Percentiles rank a stretch among this genome's conserved stretches.
phyloP scores from a whole-genome alignment of 2,329 filamentous ascomycete genomes.

The Fonsecaea nubica region DNA sequence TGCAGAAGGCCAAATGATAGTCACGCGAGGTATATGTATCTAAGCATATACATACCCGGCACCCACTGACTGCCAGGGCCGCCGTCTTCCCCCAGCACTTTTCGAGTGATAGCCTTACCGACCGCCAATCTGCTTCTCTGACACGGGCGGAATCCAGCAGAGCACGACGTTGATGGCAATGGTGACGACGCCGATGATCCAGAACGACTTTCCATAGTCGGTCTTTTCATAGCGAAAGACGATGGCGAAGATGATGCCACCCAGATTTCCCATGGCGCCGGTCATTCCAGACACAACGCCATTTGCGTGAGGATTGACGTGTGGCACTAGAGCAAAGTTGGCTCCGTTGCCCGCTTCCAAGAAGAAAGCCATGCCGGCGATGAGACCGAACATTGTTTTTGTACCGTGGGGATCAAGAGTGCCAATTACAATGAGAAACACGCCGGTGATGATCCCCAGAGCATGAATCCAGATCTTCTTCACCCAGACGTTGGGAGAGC shows the following conservation, averaged over 20 bases:
- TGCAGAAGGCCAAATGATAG: background rate
- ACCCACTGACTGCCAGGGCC: too few species aligned
- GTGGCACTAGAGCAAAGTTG: constrained; percentile 85
- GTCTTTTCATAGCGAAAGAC: constrained; percentile 77
- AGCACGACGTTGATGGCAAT: constrained; percentile 73
- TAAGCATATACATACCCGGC: background rate
- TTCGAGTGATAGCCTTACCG: constrained; percentile 15
- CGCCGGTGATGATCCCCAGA: constrained; percentile 63
- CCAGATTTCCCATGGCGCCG: constrained; percentile 81
- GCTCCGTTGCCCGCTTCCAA: constrained; percentile 84
- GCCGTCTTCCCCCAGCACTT: background rate
- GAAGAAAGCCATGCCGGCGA: constrained; percentile 80
- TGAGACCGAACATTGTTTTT: constrained; percentile 74
- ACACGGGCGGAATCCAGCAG: constrained; percentile 66
- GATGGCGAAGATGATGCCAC: constrained; percentile 83
- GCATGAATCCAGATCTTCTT: constrained; percentile 69
- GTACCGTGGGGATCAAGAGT: constrained; percentile 66
- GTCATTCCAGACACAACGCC: constrained; percentile 78
- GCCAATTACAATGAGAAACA: constrained; percentile 68
- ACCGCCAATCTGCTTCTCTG: constrained; percentile 59
- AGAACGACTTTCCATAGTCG: constrained; percentile 73
- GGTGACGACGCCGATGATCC: constrained; percentile 80
- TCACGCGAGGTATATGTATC: background rate
- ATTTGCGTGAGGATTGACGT: constrained; percentile 83
- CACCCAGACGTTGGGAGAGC: constrained; percentile 58